Evolutionary conservation across 2,329 filamentous ascomycete genomes (phyloP).

Genomic region (Sclerotinia trifoliorum): DNA sequence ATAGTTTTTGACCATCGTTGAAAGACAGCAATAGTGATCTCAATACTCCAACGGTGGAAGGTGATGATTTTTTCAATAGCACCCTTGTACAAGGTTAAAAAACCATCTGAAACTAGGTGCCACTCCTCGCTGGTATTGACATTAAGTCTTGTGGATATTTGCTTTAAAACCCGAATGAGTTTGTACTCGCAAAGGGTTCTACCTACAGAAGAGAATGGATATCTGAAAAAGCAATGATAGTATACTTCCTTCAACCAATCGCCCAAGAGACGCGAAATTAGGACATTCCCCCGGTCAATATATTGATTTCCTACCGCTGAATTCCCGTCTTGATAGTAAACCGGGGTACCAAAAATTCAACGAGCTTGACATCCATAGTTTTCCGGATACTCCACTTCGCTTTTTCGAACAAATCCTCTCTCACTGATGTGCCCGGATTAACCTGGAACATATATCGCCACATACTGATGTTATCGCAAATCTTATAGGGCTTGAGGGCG

Average conservation of each 20-base stretch:
- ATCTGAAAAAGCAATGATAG: accelerated
- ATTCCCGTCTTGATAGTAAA: no score
- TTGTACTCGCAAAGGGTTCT: neutral
- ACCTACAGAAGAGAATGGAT: accelerated
- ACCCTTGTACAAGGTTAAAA: accelerated
- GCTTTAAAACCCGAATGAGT: neutral
- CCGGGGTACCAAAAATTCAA: neutral
- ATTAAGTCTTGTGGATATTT: no score
- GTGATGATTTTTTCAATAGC: neutral
- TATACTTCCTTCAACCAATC: neutral
- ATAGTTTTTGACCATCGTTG: neutral
- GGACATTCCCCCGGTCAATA: accelerated
- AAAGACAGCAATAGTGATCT: neutral
- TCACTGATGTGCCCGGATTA: no score
- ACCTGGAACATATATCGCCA: no score
- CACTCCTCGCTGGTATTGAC: neutral
- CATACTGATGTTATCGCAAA: no score
- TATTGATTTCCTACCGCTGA: no score
- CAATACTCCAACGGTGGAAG: neutral
- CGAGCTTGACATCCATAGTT: accelerated
- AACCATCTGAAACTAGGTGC: neutral
- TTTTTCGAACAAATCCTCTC: no score
- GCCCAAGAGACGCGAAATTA: no score
- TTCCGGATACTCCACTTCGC: no score
- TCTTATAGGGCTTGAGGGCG: no score